Evolutionary conservation across 2,329 filamentous ascomycete genomes (phyloP), one percentile per base, ranked within the genome.

Genomic region (Leptosphaerulina australis): DNA sequence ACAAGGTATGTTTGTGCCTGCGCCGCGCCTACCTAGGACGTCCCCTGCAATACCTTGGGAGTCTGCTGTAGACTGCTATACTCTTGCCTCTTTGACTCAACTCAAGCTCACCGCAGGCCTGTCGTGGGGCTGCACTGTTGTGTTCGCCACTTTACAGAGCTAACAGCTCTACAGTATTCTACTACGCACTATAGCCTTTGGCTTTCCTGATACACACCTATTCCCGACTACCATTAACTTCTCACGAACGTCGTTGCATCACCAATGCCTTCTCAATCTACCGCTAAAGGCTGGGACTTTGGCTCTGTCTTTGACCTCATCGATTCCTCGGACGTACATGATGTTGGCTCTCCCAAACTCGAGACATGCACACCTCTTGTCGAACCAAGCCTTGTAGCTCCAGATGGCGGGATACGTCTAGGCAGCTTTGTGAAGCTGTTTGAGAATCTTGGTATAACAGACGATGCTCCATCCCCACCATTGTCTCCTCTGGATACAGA

Each of bases 401-500:
- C 46, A 11, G 44, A 56, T 40, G 57, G 57, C 7, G 57, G 55
- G 5, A 50, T 62, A 40, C 60, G 62, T 9, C 58, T 80, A 14
- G 78, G 78, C n/a, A 73, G 77, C 54, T 79, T 80, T 56, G 61
- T 59, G 34, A 77, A 74, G 58, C 60, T 80, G n/a, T 80, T 74
- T 62, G 66, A 76, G 43, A 71, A 70, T 28, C 59, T 80, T 15
- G 77, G 76, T 24, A 66, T 74, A 7, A 58, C 69, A 9, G 59
- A 60, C 22, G 44, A 50, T 4, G 48, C 45, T 7, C 62, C 58
- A 9, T 35, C 54, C 12, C 54, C 60, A 9, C 55, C 59, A n/a
- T 17, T 64, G 29, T 59, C 56, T 35, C 59, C 66, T 22, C 50
- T 62, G 15, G 61, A 66, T 12, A 48, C 59, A 3, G 55, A 67